Evolutionary conservation across 2,329 filamentous ascomycete genomes (phyloP), one percentile per base, ranked within the genome.

Genomic region (Claviceps arundinis): DNA sequence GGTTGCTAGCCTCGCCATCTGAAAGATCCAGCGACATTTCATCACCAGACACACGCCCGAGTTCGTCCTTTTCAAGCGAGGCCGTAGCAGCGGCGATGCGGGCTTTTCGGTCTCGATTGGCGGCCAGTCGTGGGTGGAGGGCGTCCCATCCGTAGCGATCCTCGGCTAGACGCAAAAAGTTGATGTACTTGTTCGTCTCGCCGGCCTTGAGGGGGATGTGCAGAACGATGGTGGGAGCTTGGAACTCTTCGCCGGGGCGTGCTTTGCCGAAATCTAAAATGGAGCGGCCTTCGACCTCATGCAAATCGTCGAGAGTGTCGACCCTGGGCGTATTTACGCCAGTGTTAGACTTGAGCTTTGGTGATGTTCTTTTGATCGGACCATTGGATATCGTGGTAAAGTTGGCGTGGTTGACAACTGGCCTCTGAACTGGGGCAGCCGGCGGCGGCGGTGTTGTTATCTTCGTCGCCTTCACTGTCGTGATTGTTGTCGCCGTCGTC

Each of bases 71-170:
- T 64, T 95, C 90, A 11, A 96, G 69, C 0, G 87, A 88, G 1
- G 88, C 88, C n/a, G 87, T 85, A 0, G 89, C 89, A 4, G 89
- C 89, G 5, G 88, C 89, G 50, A 96, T 90, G 52, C 89, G 85
- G 17, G 89, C 85, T 59, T 95, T 84, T 52, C 89, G 85, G 60
- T 94, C 89, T 57, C 87, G 84, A 57, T 93, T 88, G 37, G 90
- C 90, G 2, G 93, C 93, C 56, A 94, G 77, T 7, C 90, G 85
- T 34, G 93, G 93, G 64, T 97, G 90, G 38, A 97, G 75, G 0
- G 91, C 93, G 56, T 94, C 89, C 75, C 91, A 95, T 24, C 93
- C 93, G 65, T 96, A 97, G 56, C 85, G 86, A 57, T 94, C 89
- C 68, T 95, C 89, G 11, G 94, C 93, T 68, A 97, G 76, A 45